Percentiles rank a stretch among this genome's conserved stretches.
Conservation (phyloP, 176 grass and related monocot genomes). For the Ampelocalamus luodianensis region DNA sequence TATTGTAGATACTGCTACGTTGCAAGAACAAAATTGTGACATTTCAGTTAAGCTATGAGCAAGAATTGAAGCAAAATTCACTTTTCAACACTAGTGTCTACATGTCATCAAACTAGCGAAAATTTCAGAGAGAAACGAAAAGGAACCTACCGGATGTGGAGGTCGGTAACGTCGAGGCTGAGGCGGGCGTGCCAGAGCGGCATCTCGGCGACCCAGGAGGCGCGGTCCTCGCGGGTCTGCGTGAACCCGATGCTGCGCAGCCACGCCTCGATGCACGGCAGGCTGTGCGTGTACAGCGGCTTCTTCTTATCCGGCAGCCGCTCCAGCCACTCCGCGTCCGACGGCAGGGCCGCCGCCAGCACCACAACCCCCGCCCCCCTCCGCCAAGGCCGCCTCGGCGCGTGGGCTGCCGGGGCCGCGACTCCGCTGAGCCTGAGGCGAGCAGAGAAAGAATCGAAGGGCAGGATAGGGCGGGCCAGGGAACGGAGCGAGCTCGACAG, state of each 20-base stretch:
- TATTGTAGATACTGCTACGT: too few species aligned
- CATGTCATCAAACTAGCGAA: too few species aligned
- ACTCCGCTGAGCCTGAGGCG: neutral
- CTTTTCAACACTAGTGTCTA: neutral
- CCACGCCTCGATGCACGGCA: constrained; percentile 91
- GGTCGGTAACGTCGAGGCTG: constrained; percentile 79
- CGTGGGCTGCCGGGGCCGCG: neutral
- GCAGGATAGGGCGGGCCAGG: neutral
- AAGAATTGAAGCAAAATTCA: neutral
- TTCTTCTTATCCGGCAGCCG: constrained; percentile 92
- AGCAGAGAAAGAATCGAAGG: neutral
- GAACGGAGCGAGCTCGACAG: constrained; percentile 45
- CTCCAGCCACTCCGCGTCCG: constrained; percentile 73
- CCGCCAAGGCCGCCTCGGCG: neutral
- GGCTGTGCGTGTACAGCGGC: constrained; percentile 73
- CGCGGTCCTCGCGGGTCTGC: constrained; percentile 68
- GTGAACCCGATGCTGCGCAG: constrained; percentile 74
- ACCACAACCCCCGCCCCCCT: constrained; percentile 23
- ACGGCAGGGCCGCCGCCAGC: constrained; percentile 40
- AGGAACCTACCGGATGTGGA: constrained; percentile 71
- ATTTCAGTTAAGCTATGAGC: neutral
- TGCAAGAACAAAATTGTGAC: too few species aligned
- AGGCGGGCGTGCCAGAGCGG: constrained; percentile 84
- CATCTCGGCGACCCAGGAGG: constrained; percentile 82
- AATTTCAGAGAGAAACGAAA: neutral